Base-by-base conservation (phyloP, 78 protist species). In the Dictyostelium firmibasis region DNA sequence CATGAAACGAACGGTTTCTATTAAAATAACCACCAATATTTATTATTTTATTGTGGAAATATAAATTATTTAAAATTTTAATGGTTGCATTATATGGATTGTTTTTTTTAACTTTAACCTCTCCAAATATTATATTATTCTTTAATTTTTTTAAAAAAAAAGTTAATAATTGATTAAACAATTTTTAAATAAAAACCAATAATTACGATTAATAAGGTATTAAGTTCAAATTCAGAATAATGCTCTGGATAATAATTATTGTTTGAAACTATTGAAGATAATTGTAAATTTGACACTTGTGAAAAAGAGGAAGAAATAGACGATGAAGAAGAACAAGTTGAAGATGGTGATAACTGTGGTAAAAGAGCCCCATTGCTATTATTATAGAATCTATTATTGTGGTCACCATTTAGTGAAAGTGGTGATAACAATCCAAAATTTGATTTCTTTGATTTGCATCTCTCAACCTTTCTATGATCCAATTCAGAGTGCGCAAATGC, bases 401-500 rank as follows among this genome's bases (percentile, higher is more conserved):
- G 14, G 10, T 31, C 31, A 44, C 31, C 16, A 69, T n/a, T 33
- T 4, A 18, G 35, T 27, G 36, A n/a, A 25, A 35, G 67, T 57
- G 67, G 4, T 50, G 62, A 20, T 20, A 38, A 38, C 43, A 20
- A 57, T 57, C 10, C 35, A 67, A 25, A 27, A 25, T 67, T 67
- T 11, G 35, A 8, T 67, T 67, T 67, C 75, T 67, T 67, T 67
- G 75, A 25, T 33, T 67, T 84, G 13, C 13, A 69, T 10, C 16
- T 60, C 2, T 60, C 36, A 14, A 36, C 16, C 6, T 31, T 29
- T 69, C 94, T 78, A 3, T 62, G 38, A 70, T 89, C 94, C 4
- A 14, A 9, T 18, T 81, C 88, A 23, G 82, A 85, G 74, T 89
- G 94, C 4, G 87, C 86, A 89, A 81, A 89, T 14, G 87, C 87